These are phyloP conservation scores for Pseudocercospora macadamiae DNA, from an alignment of 2,329 filamentous ascomycete genomes.

Conservation along the genomic window DNA sequence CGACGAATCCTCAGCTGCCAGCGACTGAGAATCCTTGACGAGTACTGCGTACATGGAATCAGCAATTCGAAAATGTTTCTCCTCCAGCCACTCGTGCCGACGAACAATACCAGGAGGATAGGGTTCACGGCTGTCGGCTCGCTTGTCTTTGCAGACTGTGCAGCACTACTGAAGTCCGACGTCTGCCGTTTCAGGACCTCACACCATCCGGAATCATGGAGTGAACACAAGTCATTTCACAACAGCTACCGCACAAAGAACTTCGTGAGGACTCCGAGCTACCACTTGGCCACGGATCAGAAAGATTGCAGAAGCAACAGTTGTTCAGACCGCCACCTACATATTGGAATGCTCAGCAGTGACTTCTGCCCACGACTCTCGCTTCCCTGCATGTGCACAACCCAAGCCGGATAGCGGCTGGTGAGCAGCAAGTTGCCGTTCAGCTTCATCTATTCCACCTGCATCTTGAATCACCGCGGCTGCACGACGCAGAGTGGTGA, in stretches of 20 bases:
- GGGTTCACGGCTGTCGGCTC: background rate
- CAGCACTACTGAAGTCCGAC: too few species aligned
- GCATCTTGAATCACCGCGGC: background rate
- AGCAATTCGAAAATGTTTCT: background rate
- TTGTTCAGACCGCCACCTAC: background rate
- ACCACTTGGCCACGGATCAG: background rate
- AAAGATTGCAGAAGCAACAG: background rate
- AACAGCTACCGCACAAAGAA: background rate
- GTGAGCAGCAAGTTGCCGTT: background rate
- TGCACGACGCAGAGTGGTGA: background rate
- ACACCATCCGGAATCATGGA: too few species aligned
- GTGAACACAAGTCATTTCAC: too few species aligned
- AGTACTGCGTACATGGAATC: background rate
- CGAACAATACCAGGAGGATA: background rate
- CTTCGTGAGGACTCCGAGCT: too few species aligned
- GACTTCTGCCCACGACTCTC: background rate
- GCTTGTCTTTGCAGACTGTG: too few species aligned
- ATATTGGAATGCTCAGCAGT: background rate
- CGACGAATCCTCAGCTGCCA: too few species aligned
- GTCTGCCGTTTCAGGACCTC: too few species aligned
- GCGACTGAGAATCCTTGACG: too few species aligned
- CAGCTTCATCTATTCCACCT: background rate
- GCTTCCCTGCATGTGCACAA: background rate
- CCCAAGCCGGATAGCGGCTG: background rate
- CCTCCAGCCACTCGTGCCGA: background rate